Evolutionary conservation across 2,329 filamentous ascomycete genomes (phyloP), one percentile per base, ranked within the genome.

Genomic region (Xylariaceae sp.): DNA sequence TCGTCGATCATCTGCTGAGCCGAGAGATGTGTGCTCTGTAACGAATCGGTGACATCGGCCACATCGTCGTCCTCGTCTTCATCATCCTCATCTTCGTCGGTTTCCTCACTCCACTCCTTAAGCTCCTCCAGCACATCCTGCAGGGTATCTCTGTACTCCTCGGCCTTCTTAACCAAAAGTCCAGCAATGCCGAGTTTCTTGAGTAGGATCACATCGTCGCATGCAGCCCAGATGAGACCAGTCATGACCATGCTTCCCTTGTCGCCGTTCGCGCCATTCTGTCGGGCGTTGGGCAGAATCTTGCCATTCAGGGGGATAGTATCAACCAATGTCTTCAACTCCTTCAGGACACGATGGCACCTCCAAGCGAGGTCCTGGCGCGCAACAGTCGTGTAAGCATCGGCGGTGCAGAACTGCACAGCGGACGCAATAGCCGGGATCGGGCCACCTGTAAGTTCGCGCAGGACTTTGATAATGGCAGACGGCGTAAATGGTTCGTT

Each of bases 401-500:
- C 75, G 4, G 85, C 75, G 5, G 80, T 77, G 72, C 88, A 88
- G 39, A 87, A 76, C 62, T 92, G 81, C 1, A 86, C 83, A 0
- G 88, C 87, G 0, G 87, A 86, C 51, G 90, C 85, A 23, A 95
- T 78, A 2, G 85, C 89, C 0, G 90, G 88, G 0, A 96, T 79
- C n/a, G 89, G 85, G 0, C 85, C 86, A 10, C 83, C 80, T 18
- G 87, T 81, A n/a, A 96, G 80, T 59, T 92, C 86, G 39, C 83
- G 80, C 3, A 97, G 76, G 11, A 95, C 85, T 23, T 82, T 86
- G 8, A 75, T 76, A 39, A 96, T 80, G 4, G 90, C 92, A 0
- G 87, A 86, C 0, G 90, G 86, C 0, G 92, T 94, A 66, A 96
- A 95, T 0, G 93, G 92, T 15, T 90, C 83, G 69, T 90, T 96